Evolutionary conservation across 495 filamentous ascomycete species (phyloP).

Genomic region (Aspergillus incahuasiensis): DNA sequence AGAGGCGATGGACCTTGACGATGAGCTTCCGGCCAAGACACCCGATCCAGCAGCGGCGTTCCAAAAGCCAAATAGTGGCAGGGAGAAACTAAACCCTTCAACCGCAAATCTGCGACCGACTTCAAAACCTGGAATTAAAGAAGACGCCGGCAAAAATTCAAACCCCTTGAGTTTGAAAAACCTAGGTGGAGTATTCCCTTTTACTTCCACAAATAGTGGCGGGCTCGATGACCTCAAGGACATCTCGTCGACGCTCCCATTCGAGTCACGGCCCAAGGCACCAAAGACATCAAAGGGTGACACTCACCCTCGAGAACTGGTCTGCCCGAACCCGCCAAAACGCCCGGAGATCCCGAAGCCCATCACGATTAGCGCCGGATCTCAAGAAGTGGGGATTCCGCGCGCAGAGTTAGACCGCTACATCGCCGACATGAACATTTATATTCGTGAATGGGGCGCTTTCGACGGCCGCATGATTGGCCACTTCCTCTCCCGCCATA

Average conservation of each 20-base stretch:
- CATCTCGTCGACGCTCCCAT: slow-evolving; percentile 64
- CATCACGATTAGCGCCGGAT: slow-evolving; percentile 18
- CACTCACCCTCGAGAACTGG: slow-evolving; percentile 37
- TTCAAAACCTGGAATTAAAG: slow-evolving; percentile 34
- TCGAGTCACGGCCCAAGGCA: slow-evolving; percentile 55
- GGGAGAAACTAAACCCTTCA: slow-evolving; percentile 3
- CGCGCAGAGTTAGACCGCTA: slow-evolving; percentile 55
- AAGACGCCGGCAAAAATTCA: slow-evolving; percentile 29
- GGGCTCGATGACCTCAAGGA: slow-evolving; percentile 61
- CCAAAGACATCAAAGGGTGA: slow-evolving; percentile 24
- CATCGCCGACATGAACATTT: slow-evolving; percentile 55
- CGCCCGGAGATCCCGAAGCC: slow-evolving; percentile 39
- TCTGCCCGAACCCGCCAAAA: slow-evolving; percentile 60
- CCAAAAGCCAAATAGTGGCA: not conserved
- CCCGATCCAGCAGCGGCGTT: not conserved
- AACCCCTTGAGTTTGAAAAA: slow-evolving; percentile 52
- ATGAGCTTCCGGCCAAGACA: slow-evolving; percentile 25
- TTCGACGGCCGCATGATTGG: slow-evolving; percentile 62
- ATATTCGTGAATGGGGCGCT: slow-evolving; percentile 63
- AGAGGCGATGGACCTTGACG: slow-evolving; percentile 51
- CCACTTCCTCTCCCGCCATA: slow-evolving; percentile 64
- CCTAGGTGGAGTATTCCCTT: slow-evolving; percentile 63
- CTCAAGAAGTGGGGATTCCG: slow-evolving; percentile 27
- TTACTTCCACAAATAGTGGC: slow-evolving; percentile 49
- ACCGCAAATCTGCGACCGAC: slow-evolving; percentile 19